Base-by-base conservation (phyloP, 2,329 filamentous ascomycete species). In the Claviceps fusiformis region DNA sequence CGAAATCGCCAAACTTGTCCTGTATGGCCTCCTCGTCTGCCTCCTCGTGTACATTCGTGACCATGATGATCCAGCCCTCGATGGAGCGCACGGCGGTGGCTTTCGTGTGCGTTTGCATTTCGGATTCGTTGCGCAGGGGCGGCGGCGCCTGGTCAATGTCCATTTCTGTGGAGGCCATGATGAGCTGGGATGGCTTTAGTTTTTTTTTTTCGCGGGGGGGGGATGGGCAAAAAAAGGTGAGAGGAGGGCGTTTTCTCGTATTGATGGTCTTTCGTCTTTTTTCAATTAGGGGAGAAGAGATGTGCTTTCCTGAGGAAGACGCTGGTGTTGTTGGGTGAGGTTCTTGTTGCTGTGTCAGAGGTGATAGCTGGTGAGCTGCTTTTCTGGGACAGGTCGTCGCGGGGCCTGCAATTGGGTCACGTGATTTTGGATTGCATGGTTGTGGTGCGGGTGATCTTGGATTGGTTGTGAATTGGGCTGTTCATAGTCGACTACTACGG, bases 1-100 rank as follows among this genome's bases (percentile, higher is more conserved):
- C 89, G 65, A 80, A 93, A 63, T 93, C 88, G 64, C 82, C 86
- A 68, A 93, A 93, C 68, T 83, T 78, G 68, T 93, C 89, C 64
- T 86, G 86, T 55, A 93, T 69, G 49, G 87, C 84, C 73, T 93
- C 88, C 71, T 93, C 88, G 62, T 85, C 86, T 52, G 88, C 87
- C 70, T 93, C 88, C 67, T 93, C 88, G 73, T 93, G 88, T 39
- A 93, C 85, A 65, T 93, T 93, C 53, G 87, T 91, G 61, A 88
- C 87, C 59, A 89, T 83, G 64, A 93, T 77, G 70, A 93, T 93
- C 89, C 89, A 93, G 62, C 89, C 88, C 71, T 93, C 88, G 65
- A 93, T 91, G 55, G 86, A 90, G 63, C 88, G 87, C 57, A 93
- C 88, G 29, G 88, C 88, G 1, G 84, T 89, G 55, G 87, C 87